These are phyloP conservation scores for Naematelia aurantialba DNA, from an alignment of 768 basidiomycete genomes.

Conservation along the genomic window DNA sequence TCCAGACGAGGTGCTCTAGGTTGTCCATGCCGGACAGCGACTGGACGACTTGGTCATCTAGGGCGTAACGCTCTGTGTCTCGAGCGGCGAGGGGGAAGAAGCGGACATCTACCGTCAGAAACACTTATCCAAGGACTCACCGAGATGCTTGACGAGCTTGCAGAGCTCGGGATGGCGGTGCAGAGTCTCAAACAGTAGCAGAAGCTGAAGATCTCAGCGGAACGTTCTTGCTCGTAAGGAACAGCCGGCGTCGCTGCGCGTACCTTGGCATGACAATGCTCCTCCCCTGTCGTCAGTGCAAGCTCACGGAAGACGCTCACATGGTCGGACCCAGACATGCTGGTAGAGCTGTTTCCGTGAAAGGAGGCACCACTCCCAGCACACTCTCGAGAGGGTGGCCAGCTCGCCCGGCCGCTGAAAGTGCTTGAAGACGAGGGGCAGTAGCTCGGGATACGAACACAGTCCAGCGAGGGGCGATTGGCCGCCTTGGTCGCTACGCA, in stretches of 20 bases:
- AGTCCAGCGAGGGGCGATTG: slow-evolving; percentile 26
- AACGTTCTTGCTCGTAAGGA: background rate
- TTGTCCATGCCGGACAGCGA: slow-evolving; percentile 31
- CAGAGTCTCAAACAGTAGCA: slow-evolving; percentile 32
- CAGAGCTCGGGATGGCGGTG: slow-evolving; percentile 28
- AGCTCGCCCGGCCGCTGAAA: slow-evolving; percentile 40
- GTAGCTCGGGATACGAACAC: slow-evolving; percentile 35
- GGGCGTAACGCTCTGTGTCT: slow-evolving; percentile 28
- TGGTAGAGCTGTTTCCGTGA: slow-evolving; percentile 30
- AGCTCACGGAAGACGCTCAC: slow-evolving; percentile 16
- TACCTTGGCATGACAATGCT: slow-evolving; percentile 33
- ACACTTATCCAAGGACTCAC: slow-evolving; percentile 14
- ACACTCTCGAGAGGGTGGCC: slow-evolving; percentile 28
- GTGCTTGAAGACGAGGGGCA: slow-evolving; percentile 28
- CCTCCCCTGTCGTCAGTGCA: slow-evolving; percentile 27
- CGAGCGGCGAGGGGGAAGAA: slow-evolving; percentile 33
- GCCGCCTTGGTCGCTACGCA: slow-evolving; percentile 1
- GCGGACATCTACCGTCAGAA: slow-evolving; percentile 30
- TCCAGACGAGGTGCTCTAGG: slow-evolving; percentile 36
- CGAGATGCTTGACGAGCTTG: slow-evolving; percentile 27
- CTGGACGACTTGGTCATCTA: slow-evolving; percentile 34
- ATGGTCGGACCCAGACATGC: slow-evolving; percentile 40
- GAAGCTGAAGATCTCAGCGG: slow-evolving; percentile 24
- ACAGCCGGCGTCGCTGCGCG: no score
- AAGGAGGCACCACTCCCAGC: slow-evolving; percentile 23